Conservation (phyloP, 139 green algal species). For the Penium margaritaceum region DNA sequence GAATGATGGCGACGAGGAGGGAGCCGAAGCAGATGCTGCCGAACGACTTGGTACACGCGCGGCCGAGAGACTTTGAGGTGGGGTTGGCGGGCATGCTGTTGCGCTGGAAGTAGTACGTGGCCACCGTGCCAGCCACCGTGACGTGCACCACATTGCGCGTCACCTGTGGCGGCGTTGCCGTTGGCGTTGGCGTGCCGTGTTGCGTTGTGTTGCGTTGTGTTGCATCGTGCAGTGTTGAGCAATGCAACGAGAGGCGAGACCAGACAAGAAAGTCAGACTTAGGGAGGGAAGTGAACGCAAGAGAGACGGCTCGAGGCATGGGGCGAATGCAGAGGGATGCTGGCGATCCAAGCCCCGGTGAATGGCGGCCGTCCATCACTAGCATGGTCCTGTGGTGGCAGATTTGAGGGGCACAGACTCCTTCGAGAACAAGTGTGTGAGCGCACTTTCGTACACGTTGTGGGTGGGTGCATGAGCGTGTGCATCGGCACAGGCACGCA, state of each 20-base stretch:
- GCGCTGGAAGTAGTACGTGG: slow-evolving; percentile 39
- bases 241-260: background rate
- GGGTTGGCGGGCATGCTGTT: slow-evolving; percentile 39
- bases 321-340: background rate
- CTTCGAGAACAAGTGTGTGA: too few species aligned
- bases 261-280: background rate
- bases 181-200: background rate
- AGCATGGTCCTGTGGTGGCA: too few species aligned
- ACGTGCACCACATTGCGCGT: slow-evolving; percentile 28
- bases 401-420: too few species aligned
- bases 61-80: background rate
- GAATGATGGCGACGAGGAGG: slow-evolving; percentile 18
- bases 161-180: slow-evolving; percentile 3
- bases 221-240: background rate
- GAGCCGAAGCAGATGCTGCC: slow-evolving; percentile 39
- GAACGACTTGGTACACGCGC: slow-evolving; percentile 33
- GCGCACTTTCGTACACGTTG: too few species aligned
- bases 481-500: too few species aligned
- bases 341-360: too few species aligned
- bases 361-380: too few species aligned
- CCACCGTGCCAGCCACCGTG: slow-evolving; percentile 30
- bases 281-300: background rate
- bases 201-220: too few species aligned
- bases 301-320: background rate
- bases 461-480: too few species aligned